Evolutionary conservation across 2,329 filamentous ascomycete genomes (phyloP), one percentile per base, ranked within the genome.

Genomic region (Capronia epimyces): DNA sequence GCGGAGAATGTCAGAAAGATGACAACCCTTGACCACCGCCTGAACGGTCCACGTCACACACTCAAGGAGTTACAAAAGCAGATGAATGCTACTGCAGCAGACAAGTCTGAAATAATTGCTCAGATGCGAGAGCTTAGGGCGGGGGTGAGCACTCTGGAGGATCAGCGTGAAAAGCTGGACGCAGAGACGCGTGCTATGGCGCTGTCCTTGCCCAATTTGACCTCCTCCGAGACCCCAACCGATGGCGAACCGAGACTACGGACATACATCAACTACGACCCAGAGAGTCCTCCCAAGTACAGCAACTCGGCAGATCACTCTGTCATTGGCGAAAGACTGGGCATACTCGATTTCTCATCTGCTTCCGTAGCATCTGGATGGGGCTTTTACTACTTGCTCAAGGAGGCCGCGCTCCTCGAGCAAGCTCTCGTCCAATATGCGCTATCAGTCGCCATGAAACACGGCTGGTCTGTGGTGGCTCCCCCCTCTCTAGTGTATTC

Each of bases 381-480:
- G 91, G 93, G 93, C 1, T 98, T 89, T 88, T 98, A 98, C 72
- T 97, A 89, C 69, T 81, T 98, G 9, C 75, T 88, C n/a, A 88
- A 91, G 65, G 90, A 95, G 64, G 93, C 83, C 7, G 90, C 90
- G 0, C 81, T 93, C 67, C 79, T 98, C n/a, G 93, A 98, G 70
- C 91, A 97, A 66, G 93, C 93, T 0, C 78, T 98, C 2, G 74
- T 97, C 10, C 85, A 91, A 66, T 96, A 94, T 67, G 84, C 93
- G 0, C 76, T 97, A 2, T 76, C 78, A 8, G 80, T 87, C 1
- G 87, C 87, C 7, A 81, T 83, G 49, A 78, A 77, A 43, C 77
- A 81, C 58, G 88, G 88, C 44, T 98, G 89, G 88, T 81, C 75
- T 32, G 79, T 84, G 51, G 87, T 94, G 6, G 81, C 86, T 4